A percentile compares a stretch with the other conserved stretches of the same genome.
phyloP scores from a whole-genome alignment of 805 yeast genomes.

The Teunomyces tritomae region DNA sequence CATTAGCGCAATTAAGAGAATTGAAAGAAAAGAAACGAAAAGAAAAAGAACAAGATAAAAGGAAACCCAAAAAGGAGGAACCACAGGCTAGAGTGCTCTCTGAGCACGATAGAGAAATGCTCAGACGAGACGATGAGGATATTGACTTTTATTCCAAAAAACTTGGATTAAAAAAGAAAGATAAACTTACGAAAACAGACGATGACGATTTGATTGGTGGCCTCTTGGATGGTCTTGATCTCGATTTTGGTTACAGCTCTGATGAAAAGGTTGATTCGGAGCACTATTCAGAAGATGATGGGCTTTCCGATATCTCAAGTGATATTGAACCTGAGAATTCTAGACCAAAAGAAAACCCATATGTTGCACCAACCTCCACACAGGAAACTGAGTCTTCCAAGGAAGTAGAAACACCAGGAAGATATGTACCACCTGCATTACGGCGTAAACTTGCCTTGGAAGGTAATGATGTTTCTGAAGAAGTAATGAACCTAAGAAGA shows the following conservation, averaged over 20 bases:
- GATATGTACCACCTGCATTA: conserved; percentile 86
- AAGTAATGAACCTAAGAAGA: conserved; percentile 49
- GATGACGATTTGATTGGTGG: conserved; percentile 82
- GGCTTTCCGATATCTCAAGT: conserved; percentile 11
- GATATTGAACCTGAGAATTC: conserved; percentile 20
- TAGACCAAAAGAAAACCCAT: conserved; percentile 64
- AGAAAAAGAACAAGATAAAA: conserved; percentile 9
- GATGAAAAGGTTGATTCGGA: conserved; percentile 30
- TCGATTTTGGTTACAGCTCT: conserved; percentile 34
- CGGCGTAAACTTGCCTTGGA: conserved; percentile 53
- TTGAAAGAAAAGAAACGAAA: conserved; percentile 6
- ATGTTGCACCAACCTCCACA: conserved; percentile 51
- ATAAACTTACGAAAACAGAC: conserved; percentile 45
- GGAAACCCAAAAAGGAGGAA: conserved; percentile 6
- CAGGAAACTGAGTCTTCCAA: conserved; percentile 11
- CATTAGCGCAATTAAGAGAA: conserved; percentile 9
- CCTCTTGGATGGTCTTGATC: conserved; percentile 72
- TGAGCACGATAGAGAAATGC: conserved; percentile 47
- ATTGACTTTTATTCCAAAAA: conserved; percentile 80
- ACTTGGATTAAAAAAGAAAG: conserved; percentile 57
- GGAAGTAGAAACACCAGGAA: conserved; percentile 22
- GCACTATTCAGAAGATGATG: conserved; percentile 13
- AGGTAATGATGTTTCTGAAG: conserved; percentile 32
- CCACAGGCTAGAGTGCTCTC: conserved; percentile 14
- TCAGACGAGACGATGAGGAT: conserved; percentile 69